Base-by-base conservation (phyloP, 805 yeast genomes). In the Pachysolen tannophilus region DNA sequence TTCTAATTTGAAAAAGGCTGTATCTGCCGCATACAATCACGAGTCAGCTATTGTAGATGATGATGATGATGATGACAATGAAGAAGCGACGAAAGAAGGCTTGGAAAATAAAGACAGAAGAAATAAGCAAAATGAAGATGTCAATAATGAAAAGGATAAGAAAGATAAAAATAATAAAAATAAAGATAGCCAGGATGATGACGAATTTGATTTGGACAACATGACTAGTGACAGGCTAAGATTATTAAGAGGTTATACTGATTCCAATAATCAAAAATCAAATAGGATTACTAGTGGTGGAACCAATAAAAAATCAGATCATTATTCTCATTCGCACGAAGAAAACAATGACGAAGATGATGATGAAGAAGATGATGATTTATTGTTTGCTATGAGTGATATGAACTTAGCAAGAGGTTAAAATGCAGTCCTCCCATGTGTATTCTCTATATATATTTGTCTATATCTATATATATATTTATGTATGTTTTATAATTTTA, bases 381-480 rank as follows among this genome's bases (percentile, higher is more conserved):
- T 80, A 38, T 56, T 78, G 31, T 78, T 78, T 52, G 71, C 82
- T 16, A 78, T 78, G 86, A 79, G 85, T 50, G 86, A 79, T 47
- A 78, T 79, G 84, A 31, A 36, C 27, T 35, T 35, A n/a, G n/a
- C n/a, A n/a, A n/a, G n/a, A n/a, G n/a, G n/a, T n/a, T n/a, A n/a
- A n/a, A n/a, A n/a, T n/a, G n/a, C n/a, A n/a, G n/a, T n/a, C n/a
- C n/a, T n/a, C n/a, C n/a, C n/a, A n/a, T n/a, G n/a, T n/a, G n/a
- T n/a, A n/a, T n/a, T n/a, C n/a, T n/a, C n/a, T n/a, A n/a, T n/a
- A n/a, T n/a, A n/a, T n/a, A n/a, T n/a, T n/a, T n/a, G n/a, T n/a
- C n/a, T n/a, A n/a, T n/a, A n/a, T n/a, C n/a, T n/a, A n/a, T n/a
- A n/a, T n/a, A n/a, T n/a, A n/a, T n/a, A n/a, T n/a, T n/a, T n/a